Evolutionary conservation across 1,139 yeast species (phyloP).

Genomic region (Sugiyamaella xylanicola): DNA sequence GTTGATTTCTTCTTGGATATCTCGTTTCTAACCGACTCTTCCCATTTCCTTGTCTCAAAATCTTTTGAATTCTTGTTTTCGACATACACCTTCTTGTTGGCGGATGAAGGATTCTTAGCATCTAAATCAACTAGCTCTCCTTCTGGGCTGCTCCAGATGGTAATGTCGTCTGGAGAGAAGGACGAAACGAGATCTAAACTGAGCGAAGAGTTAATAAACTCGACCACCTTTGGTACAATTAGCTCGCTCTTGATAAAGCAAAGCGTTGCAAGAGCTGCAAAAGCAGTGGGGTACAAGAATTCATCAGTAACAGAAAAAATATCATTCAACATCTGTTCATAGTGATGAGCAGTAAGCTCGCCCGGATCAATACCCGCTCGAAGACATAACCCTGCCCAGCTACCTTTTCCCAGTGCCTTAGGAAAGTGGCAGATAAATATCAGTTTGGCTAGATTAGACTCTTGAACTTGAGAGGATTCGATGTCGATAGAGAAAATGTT

Average conservation of each 20-base stretch:
- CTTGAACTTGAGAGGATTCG: constrained; percentile 31
- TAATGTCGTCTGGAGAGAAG: constrained; percentile 50
- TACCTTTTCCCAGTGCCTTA: constrained; percentile 49
- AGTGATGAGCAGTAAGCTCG: constrained; percentile 49
- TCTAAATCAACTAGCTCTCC: constrained; percentile 65
- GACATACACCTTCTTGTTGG: constrained; percentile 17
- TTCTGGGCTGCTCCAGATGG: constrained; percentile 68
- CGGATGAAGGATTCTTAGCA: constrained; percentile 30
- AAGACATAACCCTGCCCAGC: constrained; percentile 82
- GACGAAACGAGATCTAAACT: not conserved
- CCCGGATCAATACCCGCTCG: constrained; percentile 68
- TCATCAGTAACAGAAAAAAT: constrained; percentile 38
- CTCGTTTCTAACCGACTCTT: constrained; percentile 75
- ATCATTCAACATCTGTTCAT: constrained; percentile 45
- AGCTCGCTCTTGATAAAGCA: constrained; percentile 56
- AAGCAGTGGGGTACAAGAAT: constrained; percentile 18
- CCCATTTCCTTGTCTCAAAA: constrained; percentile 89
- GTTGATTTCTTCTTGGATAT: constrained; percentile 55
- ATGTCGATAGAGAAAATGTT: constrained; percentile 34
- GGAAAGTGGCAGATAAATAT: constrained; percentile 61
- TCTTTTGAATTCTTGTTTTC: constrained; percentile 70
- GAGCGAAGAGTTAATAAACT: constrained; percentile 26
- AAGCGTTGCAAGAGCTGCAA: constrained; percentile 61
- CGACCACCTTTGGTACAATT: constrained; percentile 56
- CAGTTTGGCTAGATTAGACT: constrained; percentile 46